Evolutionary conservation across 352 stramenopile genomes (phyloP), one percentile per base, ranked within the genome.

Genomic region (Phytopythium helicoides): DNA sequence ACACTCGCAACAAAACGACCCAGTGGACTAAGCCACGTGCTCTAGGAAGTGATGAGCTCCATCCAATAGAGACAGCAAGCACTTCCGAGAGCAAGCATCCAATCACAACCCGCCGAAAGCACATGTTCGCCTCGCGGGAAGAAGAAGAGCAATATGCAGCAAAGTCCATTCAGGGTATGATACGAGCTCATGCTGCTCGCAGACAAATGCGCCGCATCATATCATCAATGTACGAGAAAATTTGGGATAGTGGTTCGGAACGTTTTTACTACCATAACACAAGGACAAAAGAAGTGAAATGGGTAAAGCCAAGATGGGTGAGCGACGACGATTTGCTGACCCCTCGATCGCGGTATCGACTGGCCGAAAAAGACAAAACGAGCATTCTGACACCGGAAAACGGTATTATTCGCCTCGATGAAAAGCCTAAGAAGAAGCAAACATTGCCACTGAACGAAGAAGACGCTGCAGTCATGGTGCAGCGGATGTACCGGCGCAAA

Each of bases 261-360:
- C 68, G 71, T 0, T 92, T 87, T 45, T 94, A 89, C 67, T 94
- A 91, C 44, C 82, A 89, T 58, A 94, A 94, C 60, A 89, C 73
- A 8, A 66, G 62, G 21, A 89, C 76, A 18, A 72, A 86, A 38
- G 48, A 71, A 34, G 82, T 90, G 6, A 86, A 73, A 50, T 94
- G 84, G 84, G 63, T 72, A 44, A 76, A 78, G 18, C 84, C 81
- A 14, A 64, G 64, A 1, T 90, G 73, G 75, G 77, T 90, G 19
- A 76, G 58, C 52, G 82, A 92, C 41, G 65, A 53, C 31, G 77
- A 90, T 38, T 56, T 92, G 25, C 52, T 67, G 46, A 88, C 79
- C 14, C 82, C 82, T 21, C 73, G 82, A 2, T 63, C 73, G 14
- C 66, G 73, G 0, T 60, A 40, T 31, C 37, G 9, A 62, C 1